Percentiles rank a stretch among this genome's conserved stretches.
Conservation (phyloP, 495 filamentous ascomycete species). For the Xylaria acuta region DNA sequence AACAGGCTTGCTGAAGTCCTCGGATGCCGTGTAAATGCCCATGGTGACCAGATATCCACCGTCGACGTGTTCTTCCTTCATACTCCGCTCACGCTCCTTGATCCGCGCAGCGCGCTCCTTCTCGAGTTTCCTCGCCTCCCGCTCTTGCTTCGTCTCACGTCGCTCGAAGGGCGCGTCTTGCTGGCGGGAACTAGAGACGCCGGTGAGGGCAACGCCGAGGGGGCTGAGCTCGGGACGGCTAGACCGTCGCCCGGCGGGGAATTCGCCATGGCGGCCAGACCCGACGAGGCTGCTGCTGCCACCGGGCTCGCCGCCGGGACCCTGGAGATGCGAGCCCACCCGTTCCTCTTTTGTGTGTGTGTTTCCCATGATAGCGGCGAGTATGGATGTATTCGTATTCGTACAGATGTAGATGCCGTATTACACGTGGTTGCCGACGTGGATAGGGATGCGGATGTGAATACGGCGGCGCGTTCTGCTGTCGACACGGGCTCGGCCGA, state of each 20-base stretch:
- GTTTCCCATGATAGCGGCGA: conserved; percentile 58
- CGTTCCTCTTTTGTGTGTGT: conserved; percentile 66
- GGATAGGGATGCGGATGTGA: neutral
- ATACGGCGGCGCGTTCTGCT: neutral
- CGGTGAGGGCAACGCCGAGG: conserved; percentile 33
- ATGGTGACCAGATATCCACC: conserved; percentile 94
- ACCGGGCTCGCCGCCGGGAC: conserved; percentile 40
- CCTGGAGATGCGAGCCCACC: conserved; percentile 49
- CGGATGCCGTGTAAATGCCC: conserved; percentile 87
- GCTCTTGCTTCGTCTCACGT: conserved; percentile 88
- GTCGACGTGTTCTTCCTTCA: conserved; percentile 92
- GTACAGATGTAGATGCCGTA: neutral
- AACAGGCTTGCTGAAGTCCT: conserved; percentile 90
- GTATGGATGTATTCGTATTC: neutral
- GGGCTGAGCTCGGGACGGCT: conserved; percentile 39
- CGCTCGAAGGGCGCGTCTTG: conserved; percentile 55
- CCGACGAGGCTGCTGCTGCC: conserved; percentile 35
- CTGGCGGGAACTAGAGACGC: conserved; percentile 33
- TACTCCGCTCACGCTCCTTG: conserved; percentile 89
- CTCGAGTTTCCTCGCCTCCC: conserved; percentile 84
- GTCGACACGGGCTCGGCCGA: neutral
- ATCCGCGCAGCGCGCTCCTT: conserved; percentile 74
- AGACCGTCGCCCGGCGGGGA: conserved; percentile 38
- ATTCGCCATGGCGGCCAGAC: conserved; percentile 46
- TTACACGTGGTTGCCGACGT: too few species aligned